phyloP scores from a whole-genome alignment of 176 grass and related monocot genomes.

The Cenchrus americanus region DNA sequence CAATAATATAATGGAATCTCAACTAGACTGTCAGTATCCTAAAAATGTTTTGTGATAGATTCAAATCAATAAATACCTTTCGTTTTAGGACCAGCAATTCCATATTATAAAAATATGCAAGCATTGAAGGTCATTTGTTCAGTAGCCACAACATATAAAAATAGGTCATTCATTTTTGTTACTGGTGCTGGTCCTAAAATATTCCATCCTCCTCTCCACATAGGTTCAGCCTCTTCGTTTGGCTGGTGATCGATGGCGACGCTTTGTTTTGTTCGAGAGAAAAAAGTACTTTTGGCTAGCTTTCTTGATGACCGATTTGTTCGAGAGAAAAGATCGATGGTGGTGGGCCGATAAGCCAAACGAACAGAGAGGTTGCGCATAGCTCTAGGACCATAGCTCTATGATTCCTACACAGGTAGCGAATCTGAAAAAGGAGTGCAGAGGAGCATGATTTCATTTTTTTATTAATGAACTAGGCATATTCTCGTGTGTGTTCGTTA shows the following conservation, averaged over 20 bases:
- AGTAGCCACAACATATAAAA: constrained; percentile 53
- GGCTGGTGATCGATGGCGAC: too few species aligned
- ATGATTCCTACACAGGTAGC: constrained; percentile 18
- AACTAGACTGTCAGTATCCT: neutral
- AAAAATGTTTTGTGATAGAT: neutral
- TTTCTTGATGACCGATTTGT: too few species aligned
- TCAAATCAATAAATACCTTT: neutral
- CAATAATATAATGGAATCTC: neutral
- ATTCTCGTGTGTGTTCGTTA: too few species aligned
- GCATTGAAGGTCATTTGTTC: constrained; percentile 52
- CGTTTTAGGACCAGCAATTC: constrained; percentile 5
- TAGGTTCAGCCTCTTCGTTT: too few species aligned
- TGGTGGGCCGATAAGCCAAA: too few species aligned
- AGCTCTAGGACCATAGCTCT: neutral
- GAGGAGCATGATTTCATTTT: neutral
- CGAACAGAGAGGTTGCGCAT: too few species aligned
- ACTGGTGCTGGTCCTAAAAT: neutral
- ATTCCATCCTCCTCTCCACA: neutral
- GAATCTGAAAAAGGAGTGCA: constrained; percentile 32
- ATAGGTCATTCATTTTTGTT: neutral
- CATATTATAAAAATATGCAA: neutral
- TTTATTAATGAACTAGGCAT: too few species aligned
- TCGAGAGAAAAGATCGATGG: too few species aligned
- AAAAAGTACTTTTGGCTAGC: too few species aligned
- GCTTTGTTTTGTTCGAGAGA: too few species aligned